Conservation (phyloP, 2,329 filamentous ascomycete genomes). For the Colletotrichum horii region DNA sequence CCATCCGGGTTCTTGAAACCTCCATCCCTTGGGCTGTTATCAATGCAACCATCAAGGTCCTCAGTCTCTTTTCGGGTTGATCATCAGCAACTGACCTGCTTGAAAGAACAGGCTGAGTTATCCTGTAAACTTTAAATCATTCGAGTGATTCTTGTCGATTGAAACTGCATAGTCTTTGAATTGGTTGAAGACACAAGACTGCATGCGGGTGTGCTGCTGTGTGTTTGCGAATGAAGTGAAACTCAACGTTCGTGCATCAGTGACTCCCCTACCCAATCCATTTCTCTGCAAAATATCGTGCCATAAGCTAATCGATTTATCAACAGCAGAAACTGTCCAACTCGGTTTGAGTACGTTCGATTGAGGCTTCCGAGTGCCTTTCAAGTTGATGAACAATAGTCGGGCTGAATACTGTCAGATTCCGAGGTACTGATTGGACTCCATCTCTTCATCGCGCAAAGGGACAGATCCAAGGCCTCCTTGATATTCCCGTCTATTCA, state of each 20-base stretch:
- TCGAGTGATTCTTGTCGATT: not conserved
- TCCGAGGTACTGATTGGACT: accelerated
- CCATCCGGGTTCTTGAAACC: slow-evolving; percentile 18
- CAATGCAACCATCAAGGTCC: slow-evolving; percentile 21
- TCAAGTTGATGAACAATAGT: accelerated
- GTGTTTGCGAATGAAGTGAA: not conserved
- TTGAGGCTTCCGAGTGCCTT: not conserved
- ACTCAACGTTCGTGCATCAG: not conserved
- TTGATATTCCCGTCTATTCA: accelerated
- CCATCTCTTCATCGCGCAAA: not conserved
- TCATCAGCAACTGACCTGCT: not conserved
- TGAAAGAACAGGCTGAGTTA: not conserved
- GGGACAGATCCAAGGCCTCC: not conserved
- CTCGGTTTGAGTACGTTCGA: accelerated
- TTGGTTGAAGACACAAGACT: not conserved
- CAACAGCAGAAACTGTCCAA: accelerated
- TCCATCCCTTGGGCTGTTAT: not conserved
- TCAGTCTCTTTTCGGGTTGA: not conserved
- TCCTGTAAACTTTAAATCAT: not conserved
- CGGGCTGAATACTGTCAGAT: not conserved
- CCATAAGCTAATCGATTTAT: accelerated
- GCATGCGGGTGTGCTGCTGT: not conserved
- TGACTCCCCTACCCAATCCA: not conserved
- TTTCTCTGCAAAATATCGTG: accelerated
- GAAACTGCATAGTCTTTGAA: not conserved